These are phyloP conservation scores for Debaryomyces psychrophilus DNA, from an alignment of 1,139 yeast species.

Conservation along the genomic window DNA sequence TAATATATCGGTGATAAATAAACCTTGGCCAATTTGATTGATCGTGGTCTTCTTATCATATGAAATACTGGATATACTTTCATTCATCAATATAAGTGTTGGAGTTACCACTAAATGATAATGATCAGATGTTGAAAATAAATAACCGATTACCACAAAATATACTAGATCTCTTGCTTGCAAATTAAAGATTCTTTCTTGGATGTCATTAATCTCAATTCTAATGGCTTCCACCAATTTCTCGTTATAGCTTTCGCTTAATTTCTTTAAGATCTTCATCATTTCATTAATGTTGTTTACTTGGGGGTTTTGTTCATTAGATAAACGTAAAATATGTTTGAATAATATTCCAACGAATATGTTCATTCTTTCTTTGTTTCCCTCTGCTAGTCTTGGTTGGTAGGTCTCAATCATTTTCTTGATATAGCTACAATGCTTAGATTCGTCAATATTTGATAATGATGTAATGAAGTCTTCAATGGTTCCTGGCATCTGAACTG, in stretches of 20 bases:
- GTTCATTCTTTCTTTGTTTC: slow-evolving; percentile 78
- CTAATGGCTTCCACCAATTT: slow-evolving; percentile 55
- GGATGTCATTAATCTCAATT: slow-evolving; percentile 44
- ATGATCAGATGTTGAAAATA: slow-evolving; percentile 94
- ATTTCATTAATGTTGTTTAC: slow-evolving; percentile 41
- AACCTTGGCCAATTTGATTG: slow-evolving; percentile 47
- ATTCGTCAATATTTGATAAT: slow-evolving; percentile 40
- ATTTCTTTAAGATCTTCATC: slow-evolving; percentile 53
- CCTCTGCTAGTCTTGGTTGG: slow-evolving; percentile 79
- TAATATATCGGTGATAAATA: slow-evolving; percentile 65
- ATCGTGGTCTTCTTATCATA: slow-evolving; percentile 49
- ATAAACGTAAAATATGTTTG: slow-evolving; percentile 59
- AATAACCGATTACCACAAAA: slow-evolving; percentile 68
- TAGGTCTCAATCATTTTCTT: slow-evolving; percentile 60
- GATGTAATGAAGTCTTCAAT: slow-evolving; percentile 51
- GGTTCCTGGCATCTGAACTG: slow-evolving; percentile 58
- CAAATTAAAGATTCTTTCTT: slow-evolving; percentile 48
- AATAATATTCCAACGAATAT: slow-evolving; percentile 65
- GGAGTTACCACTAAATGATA: slow-evolving; percentile 93
- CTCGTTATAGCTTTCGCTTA: slow-evolving; percentile 69
- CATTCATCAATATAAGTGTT: slow-evolving; percentile 70
- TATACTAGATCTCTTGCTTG: slow-evolving; percentile 61
- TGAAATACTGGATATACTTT: slow-evolving; percentile 48
- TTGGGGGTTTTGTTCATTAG: slow-evolving; percentile 31
- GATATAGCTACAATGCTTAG: slow-evolving; percentile 38